phyloP scores from a whole-genome alignment of 176 grass and related monocot genomes.

The Raddia distichophylla region DNA sequence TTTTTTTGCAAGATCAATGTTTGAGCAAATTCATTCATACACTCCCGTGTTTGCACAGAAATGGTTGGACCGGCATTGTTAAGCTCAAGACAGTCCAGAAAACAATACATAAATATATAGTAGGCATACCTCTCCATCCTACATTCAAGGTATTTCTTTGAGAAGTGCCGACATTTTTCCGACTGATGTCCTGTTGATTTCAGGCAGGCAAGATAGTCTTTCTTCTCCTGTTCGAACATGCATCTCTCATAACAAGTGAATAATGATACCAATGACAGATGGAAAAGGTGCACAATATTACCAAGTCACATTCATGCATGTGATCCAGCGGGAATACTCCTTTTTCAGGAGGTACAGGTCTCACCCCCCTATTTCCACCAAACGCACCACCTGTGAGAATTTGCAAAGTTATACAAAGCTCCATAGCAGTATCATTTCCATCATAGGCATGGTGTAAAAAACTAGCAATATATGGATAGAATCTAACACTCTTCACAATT shows the following conservation, averaged over 20 bases:
- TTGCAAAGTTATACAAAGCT: slow-evolving; percentile 17
- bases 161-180: slow-evolving; percentile 68
- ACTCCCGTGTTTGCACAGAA: neutral
- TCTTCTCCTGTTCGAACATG: slow-evolving; percentile 66
- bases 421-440: neutral
- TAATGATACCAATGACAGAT: neutral
- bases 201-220: slow-evolving; percentile 83
- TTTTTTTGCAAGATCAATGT: neutral
- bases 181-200: slow-evolving; percentile 76
- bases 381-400: slow-evolving; percentile 75
- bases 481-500: neutral
- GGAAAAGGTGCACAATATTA: slow-evolving; percentile 33
- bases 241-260: slow-evolving; percentile 17
- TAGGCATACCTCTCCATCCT: slow-evolving; percentile 64
- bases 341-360: slow-evolving; percentile 90
- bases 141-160: slow-evolving; percentile 77
- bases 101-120: neutral
- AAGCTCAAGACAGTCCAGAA: neutral
- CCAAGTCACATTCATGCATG: slow-evolving; percentile 82
- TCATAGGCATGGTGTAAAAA: too few relatives aligned
- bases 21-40: neutral
- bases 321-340: slow-evolving; percentile 93
- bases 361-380: slow-evolving; percentile 85
- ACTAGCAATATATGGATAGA: too few relatives aligned
- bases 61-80: neutral